A percentile compares a stretch with the other conserved stretches of the same genome.
Evolutionary conservation across 352 stramenopile genomes (phyloP).

Genomic region (Phytophthora brassicae): DNA sequence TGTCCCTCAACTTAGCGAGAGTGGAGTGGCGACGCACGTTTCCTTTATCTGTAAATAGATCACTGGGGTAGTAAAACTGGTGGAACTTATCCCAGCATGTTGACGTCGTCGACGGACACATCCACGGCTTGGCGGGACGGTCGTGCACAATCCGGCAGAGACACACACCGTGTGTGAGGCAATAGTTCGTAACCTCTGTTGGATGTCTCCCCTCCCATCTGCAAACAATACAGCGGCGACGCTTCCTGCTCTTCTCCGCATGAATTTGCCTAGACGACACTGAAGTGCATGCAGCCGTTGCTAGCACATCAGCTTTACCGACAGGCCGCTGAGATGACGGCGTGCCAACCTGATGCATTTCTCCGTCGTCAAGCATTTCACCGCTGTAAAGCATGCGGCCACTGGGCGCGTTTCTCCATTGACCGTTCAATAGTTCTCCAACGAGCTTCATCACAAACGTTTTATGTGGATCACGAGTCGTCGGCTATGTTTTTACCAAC

Average conservation of each 20-base stretch:
- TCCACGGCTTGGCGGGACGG: not conserved
- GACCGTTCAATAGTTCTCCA: not conserved
- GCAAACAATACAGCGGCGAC: not conserved
- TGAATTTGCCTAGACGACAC: not conserved
- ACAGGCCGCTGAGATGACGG: too few species aligned
- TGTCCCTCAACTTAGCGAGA: not conserved
- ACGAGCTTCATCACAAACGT: constrained; percentile 3
- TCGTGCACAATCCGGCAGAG: not conserved
- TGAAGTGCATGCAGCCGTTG: not conserved
- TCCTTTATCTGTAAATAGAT: constrained; percentile 1
- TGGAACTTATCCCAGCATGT: constrained; percentile 12
- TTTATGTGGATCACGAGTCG: not conserved
- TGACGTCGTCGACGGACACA: not conserved
- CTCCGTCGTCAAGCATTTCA: not conserved
- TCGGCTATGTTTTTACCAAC: not conserved
- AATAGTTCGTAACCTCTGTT: constrained; percentile 3
- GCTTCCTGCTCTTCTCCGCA: constrained; percentile 1
- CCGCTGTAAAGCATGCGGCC: not conserved
- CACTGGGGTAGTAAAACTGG: not conserved
- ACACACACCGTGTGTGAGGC: not conserved
- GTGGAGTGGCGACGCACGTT: not conserved
- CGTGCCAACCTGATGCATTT: not conserved
- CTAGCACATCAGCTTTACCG: too few species aligned
- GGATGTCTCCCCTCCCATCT: not conserved
- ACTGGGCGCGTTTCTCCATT: not conserved